Base-by-base conservation (phyloP, 805 yeast genomes). In the Wickerhamiella kurtzmanii region DNA sequence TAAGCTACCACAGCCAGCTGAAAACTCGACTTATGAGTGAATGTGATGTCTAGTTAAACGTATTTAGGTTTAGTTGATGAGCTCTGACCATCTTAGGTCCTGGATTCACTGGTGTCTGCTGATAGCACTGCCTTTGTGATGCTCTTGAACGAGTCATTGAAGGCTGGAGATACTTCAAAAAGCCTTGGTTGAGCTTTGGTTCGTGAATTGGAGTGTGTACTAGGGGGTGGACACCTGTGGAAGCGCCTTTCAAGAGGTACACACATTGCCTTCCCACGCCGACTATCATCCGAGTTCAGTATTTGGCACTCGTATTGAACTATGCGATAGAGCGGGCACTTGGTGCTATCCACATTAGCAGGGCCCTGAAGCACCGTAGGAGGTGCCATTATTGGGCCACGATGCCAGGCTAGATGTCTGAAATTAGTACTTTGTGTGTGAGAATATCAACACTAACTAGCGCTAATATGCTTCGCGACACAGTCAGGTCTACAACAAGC, bases 1-100 rank as follows among this genome's bases (percentile, higher is more conserved):
- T 69, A 86, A 84, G 67, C 69, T 89, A 53, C 70, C 80, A 8
- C 99, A 92, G 68, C 99, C 98, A 13, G 68, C 81, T 9, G 99
- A 92, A 68, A 96, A 96, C 8, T 66, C 81, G 35, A 76, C 79
- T 11, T 84, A 79, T 22, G 41, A 44, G 47, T 32, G 37, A 8
- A 11, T n/a, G 38, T n/a, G 18, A 9, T 9, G 5, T n/a, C 18
- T 15, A 35, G 18, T 5, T 35, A 9, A 6, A 35, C 18, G 8
- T 25, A 25, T 25, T 25, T 25, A 6, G 6, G 9, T 25, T 25
- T 25, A 25, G 32, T 25, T n/a, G n/a, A n/a, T n/a, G n/a, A n/a
- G n/a, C n/a, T n/a, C n/a, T n/a, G n/a, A n/a, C n/a, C n/a, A n/a
- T n/a, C n/a, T n/a, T n/a, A n/a, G n/a, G n/a, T n/a, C n/a, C n/a